Percentiles rank a stretch among this genome's conserved stretches.
Evolutionary conservation across 2,329 filamentous ascomycete genomes (phyloP).

Genomic region (Fusarium sp.): DNA sequence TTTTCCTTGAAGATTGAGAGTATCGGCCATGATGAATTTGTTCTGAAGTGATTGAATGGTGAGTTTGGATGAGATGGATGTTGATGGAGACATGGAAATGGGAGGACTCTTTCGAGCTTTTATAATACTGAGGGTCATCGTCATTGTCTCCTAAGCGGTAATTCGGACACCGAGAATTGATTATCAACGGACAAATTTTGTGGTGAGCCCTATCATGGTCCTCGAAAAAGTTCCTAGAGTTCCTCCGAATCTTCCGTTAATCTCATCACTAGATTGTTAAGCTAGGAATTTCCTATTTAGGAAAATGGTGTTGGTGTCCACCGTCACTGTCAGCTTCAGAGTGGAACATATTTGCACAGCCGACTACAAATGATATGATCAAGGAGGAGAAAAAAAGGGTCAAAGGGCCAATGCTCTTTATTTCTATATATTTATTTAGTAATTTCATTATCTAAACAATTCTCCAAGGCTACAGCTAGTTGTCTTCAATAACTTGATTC

Average conservation of each 20-base stretch:
- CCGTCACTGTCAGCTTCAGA: background rate
- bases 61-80: fast-evolving
- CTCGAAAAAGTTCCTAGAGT: background rate
- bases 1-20: conserved; percentile 54
- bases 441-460: too few species aligned
- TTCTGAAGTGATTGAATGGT: background rate
- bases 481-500: too few species aligned
- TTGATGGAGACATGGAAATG: fast-evolving
- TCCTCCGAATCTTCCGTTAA: background rate
- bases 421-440: too few species aligned
- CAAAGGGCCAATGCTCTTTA: background rate
- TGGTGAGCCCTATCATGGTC: background rate
- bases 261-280: background rate
- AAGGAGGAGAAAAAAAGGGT: fast-evolving
- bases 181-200: fast-evolving
- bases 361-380: background rate
- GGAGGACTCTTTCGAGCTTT: background rate
- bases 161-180: background rate
- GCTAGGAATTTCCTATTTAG: conserved; percentile 13
- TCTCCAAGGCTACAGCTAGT: too few species aligned
- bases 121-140: background rate
- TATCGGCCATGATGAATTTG: conserved; percentile 38
- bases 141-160: background rate
- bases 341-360: background rate
- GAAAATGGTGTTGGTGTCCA: conserved; percentile 6